A percentile compares a stretch with the other conserved stretches of the same genome.
Conservation (phyloP, 805 yeast species). For the Kuraishia borneana region DNA sequence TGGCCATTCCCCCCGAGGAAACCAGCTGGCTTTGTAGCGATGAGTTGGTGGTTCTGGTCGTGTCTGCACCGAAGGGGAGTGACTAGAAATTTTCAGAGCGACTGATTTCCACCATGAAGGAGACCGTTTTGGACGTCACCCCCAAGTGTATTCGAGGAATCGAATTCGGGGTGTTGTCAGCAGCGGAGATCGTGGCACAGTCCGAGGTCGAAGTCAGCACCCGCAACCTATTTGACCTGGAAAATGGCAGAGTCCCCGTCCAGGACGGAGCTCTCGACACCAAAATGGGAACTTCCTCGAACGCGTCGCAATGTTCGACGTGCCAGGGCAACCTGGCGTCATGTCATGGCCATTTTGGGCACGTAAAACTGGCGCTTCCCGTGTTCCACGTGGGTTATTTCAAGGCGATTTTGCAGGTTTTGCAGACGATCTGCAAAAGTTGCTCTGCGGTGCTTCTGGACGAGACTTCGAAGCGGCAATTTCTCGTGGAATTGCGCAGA, state of each 20-base stretch:
- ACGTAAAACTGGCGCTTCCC: constrained; percentile 83
- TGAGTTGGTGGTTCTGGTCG: no score
- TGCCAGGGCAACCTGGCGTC: constrained; percentile 88
- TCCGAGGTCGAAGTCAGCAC: constrained; percentile 91
- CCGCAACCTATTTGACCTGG: constrained; percentile 84
- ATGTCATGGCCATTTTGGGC: constrained; percentile 98
- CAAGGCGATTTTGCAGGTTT: constrained; percentile 76
- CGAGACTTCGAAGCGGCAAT: constrained; percentile 59
- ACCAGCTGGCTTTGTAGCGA: no score
- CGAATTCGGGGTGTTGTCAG: constrained; percentile 87
- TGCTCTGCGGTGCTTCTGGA: constrained; percentile 74
- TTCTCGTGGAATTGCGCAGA: constrained; percentile 67
- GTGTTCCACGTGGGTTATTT: constrained; percentile 97
- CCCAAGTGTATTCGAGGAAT: constrained; percentile 88
- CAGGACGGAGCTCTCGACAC: constrained; percentile 83
- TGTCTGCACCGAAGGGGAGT: no score
- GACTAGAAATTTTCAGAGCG: no score
- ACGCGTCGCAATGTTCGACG: constrained; percentile 75
- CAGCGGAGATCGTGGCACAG: constrained; percentile 84
- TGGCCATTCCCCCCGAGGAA: no score
- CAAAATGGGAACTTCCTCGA: constrained; percentile 88
- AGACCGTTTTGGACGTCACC: constrained; percentile 57
- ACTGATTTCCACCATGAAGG: constrained; percentile 16
- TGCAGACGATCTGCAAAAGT: constrained; percentile 84
- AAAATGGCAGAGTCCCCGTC: constrained; percentile 78